phyloP scores from a whole-genome alignment of 352 stramenopile species.

The Pelagophyceae sp. region DNA sequence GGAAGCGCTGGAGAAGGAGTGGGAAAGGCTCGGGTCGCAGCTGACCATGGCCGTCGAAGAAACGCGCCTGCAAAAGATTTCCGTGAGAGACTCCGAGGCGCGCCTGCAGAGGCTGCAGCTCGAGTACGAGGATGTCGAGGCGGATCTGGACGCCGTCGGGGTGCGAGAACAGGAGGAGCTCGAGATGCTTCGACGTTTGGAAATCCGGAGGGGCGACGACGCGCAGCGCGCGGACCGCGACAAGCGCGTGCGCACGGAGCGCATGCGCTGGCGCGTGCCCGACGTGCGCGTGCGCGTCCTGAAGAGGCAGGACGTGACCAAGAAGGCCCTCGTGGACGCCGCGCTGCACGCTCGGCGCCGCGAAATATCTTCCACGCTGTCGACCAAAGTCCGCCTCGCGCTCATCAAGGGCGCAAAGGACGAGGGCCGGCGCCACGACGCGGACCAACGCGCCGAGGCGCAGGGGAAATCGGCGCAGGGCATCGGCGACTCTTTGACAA shows the following conservation, averaged over 20 bases:
- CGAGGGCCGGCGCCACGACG: no score
- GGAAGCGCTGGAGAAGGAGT: not conserved
- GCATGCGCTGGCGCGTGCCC: not conserved
- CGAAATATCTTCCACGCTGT: not conserved
- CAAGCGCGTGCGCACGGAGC: not conserved
- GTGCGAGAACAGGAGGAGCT: not conserved
- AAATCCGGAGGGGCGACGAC: not conserved
- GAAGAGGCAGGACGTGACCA: not conserved
- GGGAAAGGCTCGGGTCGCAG: not conserved
- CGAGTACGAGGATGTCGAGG: constrained; percentile 10
- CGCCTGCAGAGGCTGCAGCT: not conserved
- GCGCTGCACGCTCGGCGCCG: not conserved
- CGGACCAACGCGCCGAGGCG: no score
- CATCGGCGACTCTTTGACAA: not conserved
- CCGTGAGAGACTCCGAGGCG: not conserved
- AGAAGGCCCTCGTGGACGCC: not conserved
- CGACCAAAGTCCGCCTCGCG: not conserved
- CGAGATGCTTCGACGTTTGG: not conserved
- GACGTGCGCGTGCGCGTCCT: not conserved
- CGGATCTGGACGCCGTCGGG: constrained; percentile 1
- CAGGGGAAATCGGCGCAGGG: not conserved
- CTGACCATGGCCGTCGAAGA: constrained; percentile 1
- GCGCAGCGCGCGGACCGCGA: not conserved
- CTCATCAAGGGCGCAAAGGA: not conserved
- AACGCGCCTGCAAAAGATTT: not conserved